Percentiles rank a stretch among this genome's conserved stretches.
phyloP scores from a whole-genome alignment of 176 grass and related monocot species.

The Musa beccarii region DNA sequence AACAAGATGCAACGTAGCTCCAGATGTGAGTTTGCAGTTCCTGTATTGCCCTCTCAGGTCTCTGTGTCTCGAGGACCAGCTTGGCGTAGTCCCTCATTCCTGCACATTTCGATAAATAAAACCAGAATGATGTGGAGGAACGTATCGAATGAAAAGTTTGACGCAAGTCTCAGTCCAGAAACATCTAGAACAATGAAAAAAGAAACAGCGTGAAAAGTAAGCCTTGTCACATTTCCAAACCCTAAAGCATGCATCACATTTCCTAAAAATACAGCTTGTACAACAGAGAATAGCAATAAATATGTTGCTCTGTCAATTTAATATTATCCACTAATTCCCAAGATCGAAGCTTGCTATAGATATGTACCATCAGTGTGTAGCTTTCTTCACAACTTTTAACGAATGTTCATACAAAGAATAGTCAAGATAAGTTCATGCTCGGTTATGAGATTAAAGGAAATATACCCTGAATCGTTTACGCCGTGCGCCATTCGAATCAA shows the following conservation, averaged over 20 bases:
- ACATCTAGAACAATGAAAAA: too few relatives aligned
- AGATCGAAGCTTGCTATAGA: too few relatives aligned
- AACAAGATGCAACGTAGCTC: not conserved
- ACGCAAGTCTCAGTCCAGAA: too few relatives aligned
- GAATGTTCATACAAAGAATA: not conserved
- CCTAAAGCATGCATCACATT: not conserved
- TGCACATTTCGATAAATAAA: not conserved
- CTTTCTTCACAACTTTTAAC: not conserved
- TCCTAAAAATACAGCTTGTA: not conserved
- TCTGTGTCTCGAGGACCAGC: not conserved
- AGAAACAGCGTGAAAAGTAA: too few relatives aligned
- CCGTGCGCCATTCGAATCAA: constrained; percentile 35
- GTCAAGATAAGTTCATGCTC: not conserved
- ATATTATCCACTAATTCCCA: too few relatives aligned
- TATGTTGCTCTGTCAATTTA: too few relatives aligned
- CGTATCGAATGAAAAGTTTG: too few relatives aligned
- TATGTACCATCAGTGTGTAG: too few relatives aligned
- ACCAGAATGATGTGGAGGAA: too few relatives aligned
- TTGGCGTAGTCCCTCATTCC: not conserved
- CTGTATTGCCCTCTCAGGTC: not conserved
- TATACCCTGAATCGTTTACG: constrained; percentile 93
- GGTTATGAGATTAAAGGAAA: not conserved
- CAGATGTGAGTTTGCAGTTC: not conserved
- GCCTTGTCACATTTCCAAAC: not conserved
- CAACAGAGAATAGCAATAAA: too few relatives aligned